Evolutionary conservation across 495 filamentous ascomycete genomes (phyloP).

Genomic region (Hyaloscypha bicolor): DNA sequence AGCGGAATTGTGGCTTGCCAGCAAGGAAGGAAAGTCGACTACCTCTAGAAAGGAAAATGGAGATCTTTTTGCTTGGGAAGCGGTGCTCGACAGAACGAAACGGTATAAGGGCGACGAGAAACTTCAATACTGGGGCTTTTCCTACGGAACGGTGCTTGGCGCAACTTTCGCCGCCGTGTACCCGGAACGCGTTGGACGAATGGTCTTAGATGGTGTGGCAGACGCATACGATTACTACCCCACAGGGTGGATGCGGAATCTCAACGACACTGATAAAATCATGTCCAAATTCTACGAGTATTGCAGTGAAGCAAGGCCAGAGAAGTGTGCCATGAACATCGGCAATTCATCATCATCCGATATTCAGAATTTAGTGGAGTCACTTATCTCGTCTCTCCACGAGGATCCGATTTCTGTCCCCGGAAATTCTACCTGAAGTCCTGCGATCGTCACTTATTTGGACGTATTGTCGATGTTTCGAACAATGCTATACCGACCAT

Average conservation of each 20-base stretch:
- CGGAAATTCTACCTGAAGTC: not conserved
- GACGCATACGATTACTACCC: conserved; percentile 47
- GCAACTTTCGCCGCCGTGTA: conserved; percentile 53
- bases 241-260: conserved; percentile 1
- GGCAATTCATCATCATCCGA: not conserved
- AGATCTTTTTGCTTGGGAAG: not conserved
- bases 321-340: conserved; percentile 38
- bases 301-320: conserved; percentile 52
- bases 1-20: conserved; percentile 11
- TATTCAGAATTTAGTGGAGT: not conserved
- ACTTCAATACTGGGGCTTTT: conserved; percentile 63
- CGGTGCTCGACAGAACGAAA: conserved; percentile 1
- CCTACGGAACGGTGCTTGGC: conserved; percentile 67
- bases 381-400: not conserved
- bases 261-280: conserved; percentile 16
- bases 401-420: conserved; percentile 7
- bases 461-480: not conserved
- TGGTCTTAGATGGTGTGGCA: conserved; percentile 51
- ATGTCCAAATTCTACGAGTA: conserved; percentile 47
- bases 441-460: conserved; percentile 20
- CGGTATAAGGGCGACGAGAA: conserved; percentile 25
- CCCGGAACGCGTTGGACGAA: conserved; percentile 43
- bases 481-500: conserved; percentile 2
- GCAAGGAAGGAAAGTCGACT: not conserved
- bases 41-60: not conserved